Conservation (phyloP, 352 stramenopile species). For the Phytophthora citrophthora region DNA sequence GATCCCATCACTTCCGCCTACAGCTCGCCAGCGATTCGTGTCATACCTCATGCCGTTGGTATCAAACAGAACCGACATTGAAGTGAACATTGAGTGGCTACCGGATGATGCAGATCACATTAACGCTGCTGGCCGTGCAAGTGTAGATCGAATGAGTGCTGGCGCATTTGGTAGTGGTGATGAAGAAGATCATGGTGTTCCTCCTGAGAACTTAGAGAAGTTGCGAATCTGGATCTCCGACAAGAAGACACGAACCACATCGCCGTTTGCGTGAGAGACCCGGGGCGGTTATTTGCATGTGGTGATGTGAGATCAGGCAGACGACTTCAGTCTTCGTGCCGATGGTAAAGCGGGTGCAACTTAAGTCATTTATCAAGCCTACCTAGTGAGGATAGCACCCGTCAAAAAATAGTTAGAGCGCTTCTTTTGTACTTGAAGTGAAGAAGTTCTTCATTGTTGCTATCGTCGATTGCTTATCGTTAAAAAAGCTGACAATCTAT, state of each 20-base stretch:
- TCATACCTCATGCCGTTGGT: constrained; percentile 80
- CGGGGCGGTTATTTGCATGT: constrained; percentile 25
- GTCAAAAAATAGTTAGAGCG: constrained; percentile 31
- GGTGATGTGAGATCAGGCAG: constrained; percentile 13
- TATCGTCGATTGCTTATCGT: not conserved
- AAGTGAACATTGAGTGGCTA: constrained; percentile 87
- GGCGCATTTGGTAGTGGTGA: constrained; percentile 25
- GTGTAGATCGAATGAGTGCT: constrained; percentile 47
- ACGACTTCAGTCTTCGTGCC: constrained; percentile 3
- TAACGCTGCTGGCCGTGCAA: constrained; percentile 39
- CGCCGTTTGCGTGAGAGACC: constrained; percentile 60
- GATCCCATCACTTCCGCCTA: constrained; percentile 64
- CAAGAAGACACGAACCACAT: constrained; percentile 81
- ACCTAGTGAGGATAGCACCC: constrained; percentile 11
- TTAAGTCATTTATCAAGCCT: constrained; percentile 20
- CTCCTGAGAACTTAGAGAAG: constrained; percentile 68
- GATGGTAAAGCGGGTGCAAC: constrained; percentile 2
- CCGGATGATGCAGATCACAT: constrained; percentile 56
- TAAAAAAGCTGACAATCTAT: not conserved
- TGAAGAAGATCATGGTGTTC: constrained; percentile 25
- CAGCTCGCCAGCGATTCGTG: constrained; percentile 74
- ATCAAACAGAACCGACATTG: constrained; percentile 82
- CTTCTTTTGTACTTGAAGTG: constrained; percentile 5
- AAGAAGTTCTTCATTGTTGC: constrained; percentile 1
- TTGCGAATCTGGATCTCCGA: constrained; percentile 90